These are phyloP conservation scores for Spatholobus suberectus DNA, from an alignment of 306 rosid genomes.

Conservation along the genomic window DNA sequence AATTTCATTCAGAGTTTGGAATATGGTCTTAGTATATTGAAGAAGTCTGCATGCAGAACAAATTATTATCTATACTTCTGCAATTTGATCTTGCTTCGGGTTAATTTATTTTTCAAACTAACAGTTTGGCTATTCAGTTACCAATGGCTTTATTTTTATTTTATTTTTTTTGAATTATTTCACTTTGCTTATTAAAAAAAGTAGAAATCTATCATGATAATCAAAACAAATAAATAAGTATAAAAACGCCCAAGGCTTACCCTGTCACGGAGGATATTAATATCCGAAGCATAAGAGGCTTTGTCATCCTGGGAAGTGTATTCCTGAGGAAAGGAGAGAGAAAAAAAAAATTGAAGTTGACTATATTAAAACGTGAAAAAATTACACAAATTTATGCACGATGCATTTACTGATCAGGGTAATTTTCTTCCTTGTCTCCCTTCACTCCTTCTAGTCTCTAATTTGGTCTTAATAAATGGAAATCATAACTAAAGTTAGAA, in stretches of 20 bases:
- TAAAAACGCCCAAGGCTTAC: constrained; percentile 55
- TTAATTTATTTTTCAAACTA: not conserved
- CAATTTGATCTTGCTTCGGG: too few species aligned
- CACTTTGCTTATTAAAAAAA: not conserved
- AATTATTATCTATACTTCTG: too few species aligned
- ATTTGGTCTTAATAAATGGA: not conserved
- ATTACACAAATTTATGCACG: not conserved
- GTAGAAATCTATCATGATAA: not conserved
- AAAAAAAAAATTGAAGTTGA: not conserved
- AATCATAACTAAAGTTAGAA: not conserved
- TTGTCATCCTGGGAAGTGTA: constrained; percentile 68
- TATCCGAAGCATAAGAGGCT: constrained; percentile 60
- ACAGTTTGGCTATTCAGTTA: not conserved
- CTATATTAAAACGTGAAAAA: not conserved
- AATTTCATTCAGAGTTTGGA: too few species aligned
- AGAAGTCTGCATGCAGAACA: too few species aligned
- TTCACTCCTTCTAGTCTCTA: not conserved
- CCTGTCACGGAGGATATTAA: constrained; percentile 77
- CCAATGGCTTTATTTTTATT: not conserved
- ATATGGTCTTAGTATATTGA: not conserved
- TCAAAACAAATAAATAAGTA: not conserved
- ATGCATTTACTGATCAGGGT: not conserved
- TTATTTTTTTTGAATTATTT: not conserved
- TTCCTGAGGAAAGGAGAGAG: constrained; percentile 48
- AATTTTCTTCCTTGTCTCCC: not conserved